Percentiles rank a stretch among this genome's conserved stretches.
Conservation (phyloP, 2,329 filamentous ascomycete genomes). For the Hypoxylon sp. region DNA sequence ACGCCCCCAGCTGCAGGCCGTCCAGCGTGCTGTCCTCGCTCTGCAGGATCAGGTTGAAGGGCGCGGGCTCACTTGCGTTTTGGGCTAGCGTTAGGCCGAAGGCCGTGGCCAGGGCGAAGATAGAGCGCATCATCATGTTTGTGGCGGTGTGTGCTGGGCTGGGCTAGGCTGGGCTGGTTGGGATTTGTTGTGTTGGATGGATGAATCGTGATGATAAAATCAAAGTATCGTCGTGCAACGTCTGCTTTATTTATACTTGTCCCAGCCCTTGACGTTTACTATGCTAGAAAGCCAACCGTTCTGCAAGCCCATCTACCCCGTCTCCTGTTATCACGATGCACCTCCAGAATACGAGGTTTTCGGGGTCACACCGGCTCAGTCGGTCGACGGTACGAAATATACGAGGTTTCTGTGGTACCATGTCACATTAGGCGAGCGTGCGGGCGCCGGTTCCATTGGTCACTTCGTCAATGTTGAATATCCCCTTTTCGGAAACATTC, state of each 20-base stretch:
- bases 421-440: conserved; percentile 18
- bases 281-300: not conserved
- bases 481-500: conserved; percentile 19
- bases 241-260: conserved; percentile 16
- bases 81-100: conserved; percentile 27
- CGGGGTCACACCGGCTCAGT: not conserved
- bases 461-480: not conserved
- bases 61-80: conserved; percentile 28
- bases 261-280: not conserved
- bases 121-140: conserved; percentile 12
- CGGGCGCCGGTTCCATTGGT: conserved; percentile 29
- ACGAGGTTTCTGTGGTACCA: conserved; percentile 19
- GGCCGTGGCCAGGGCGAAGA: conserved; percentile 17
- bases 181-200: not conserved
- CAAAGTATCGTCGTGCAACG: not conserved
- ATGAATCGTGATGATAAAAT: not conserved
- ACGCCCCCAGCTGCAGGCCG: conserved; percentile 30
- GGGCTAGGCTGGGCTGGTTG: not conserved
- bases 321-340: not conserved
- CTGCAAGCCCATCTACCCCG: not conserved
- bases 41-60: conserved; percentile 35
- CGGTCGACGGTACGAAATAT: not conserved
- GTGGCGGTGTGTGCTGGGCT: not conserved
- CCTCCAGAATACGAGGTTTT: conserved; percentile 19
- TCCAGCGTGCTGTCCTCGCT: conserved; percentile 31